Percentiles rank a stretch among this genome's conserved stretches.
phyloP scores from a whole-genome alignment of 2,329 filamentous ascomycete genomes.

The Neospermospora avenae region DNA sequence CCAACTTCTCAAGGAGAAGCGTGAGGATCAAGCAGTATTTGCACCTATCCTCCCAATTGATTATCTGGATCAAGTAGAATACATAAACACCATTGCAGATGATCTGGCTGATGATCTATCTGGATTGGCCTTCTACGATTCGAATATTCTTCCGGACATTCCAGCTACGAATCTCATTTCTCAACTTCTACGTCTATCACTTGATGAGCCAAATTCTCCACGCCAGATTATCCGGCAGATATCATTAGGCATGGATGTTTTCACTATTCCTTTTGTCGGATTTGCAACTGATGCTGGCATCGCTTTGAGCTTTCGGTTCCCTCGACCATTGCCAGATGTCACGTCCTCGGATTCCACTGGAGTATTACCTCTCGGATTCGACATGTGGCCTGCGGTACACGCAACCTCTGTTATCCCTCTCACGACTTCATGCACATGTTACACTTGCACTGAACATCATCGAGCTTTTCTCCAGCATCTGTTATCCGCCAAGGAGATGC shows the following conservation, averaged over 20 bases:
- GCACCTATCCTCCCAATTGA: slow-evolving; percentile 72
- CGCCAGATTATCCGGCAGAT: slow-evolving; percentile 76
- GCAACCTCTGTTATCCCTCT: slow-evolving; percentile 62
- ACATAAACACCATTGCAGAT: slow-evolving; percentile 67
- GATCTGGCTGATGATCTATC: slow-evolving; percentile 59
- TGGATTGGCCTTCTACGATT: slow-evolving; percentile 76
- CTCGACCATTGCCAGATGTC: slow-evolving; percentile 38
- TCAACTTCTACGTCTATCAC: slow-evolving; percentile 68
- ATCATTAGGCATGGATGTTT: slow-evolving; percentile 72
- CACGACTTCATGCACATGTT: slow-evolving; percentile 66
- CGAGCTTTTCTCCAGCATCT: slow-evolving; percentile 85
- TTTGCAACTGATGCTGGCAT: slow-evolving; percentile 78
- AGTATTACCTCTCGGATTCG: slow-evolving; percentile 60
- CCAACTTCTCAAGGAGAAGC: slow-evolving; percentile 52
- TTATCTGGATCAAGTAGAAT: slow-evolving; percentile 72
- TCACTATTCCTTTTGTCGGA: slow-evolving; percentile 73
- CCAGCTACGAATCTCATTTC: slow-evolving; percentile 51
- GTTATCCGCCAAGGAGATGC: slow-evolving; percentile 89
- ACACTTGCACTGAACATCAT: slow-evolving; percentile 80
- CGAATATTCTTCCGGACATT: slow-evolving; percentile 65
- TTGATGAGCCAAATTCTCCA: slow-evolving; percentile 67
- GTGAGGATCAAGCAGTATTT: slow-evolving; percentile 47
- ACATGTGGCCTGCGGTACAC: slow-evolving; percentile 71
- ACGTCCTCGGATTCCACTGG: slow-evolving; percentile 7
- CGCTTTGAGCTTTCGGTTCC: slow-evolving; percentile 76